Conservation (phyloP, 2,329 filamentous ascomycete species). For the Epichloe sp. region DNA sequence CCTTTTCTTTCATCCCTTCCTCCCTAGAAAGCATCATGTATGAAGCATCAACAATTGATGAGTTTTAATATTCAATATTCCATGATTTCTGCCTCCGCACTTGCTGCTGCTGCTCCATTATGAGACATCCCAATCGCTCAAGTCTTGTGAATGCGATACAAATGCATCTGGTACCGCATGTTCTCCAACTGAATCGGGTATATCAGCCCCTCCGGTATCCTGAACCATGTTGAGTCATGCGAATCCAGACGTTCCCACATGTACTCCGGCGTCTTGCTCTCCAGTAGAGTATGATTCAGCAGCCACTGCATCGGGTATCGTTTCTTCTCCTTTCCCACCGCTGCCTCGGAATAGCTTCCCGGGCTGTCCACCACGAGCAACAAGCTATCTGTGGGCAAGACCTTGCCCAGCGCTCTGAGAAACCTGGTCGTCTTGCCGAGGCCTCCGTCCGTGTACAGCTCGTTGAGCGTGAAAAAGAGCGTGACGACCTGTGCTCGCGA, state of each 20-base stretch:
- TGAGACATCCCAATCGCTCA: background rate
- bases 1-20: background rate
- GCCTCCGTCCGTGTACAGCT: constrained; percentile 72
- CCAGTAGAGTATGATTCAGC: constrained; percentile 65
- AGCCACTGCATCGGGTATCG: constrained; percentile 92
- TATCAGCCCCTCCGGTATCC: constrained; percentile 49
- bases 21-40: background rate
- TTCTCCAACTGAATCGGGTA: constrained; percentile 86
- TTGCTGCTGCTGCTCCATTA: background rate
- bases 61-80: background rate
- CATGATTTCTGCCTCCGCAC: background rate
- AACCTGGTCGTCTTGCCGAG: constrained; percentile 62
- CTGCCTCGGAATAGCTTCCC: constrained; percentile 79
- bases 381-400: constrained; percentile 45
- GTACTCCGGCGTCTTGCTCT: constrained; percentile 22
- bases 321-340: constrained; percentile 46
- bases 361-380: constrained; percentile 86
- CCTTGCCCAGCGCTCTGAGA: constrained; percentile 53
- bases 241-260: constrained; percentile 64
- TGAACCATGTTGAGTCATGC: constrained; percentile 76
- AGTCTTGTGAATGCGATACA: constrained; percentile 41
- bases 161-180: constrained; percentile 87
- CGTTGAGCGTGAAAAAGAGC: constrained; percentile 88
- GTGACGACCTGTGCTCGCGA: constrained; percentile 49
- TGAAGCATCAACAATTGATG: background rate